A percentile compares a stretch with the other conserved stretches of the same genome.
phyloP scores from a whole-genome alignment of 2,329 filamentous ascomycete genomes.

The Meredithiella fracta region DNA sequence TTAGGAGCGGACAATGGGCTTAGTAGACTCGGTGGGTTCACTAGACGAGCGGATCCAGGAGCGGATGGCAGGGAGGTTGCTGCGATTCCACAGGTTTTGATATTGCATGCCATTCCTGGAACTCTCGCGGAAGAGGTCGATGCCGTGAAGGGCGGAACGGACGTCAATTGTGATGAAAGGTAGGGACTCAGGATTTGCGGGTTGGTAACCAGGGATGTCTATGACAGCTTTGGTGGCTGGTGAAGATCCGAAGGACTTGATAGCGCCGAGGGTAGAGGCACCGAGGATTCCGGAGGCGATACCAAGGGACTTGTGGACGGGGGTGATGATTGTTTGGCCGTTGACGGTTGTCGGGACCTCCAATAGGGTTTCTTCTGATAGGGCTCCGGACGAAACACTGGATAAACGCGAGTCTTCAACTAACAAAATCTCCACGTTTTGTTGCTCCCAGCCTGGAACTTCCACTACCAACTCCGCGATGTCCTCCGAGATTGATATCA shows the following conservation, averaged over 20 bases:
- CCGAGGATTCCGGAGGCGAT: constrained; percentile 58
- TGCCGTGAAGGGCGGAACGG: constrained; percentile 40
- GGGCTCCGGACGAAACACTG: constrained; percentile 18
- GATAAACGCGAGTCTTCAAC: constrained; percentile 31
- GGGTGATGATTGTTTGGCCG: constrained; percentile 31
- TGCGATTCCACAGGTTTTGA: constrained; percentile 57
- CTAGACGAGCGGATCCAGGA: constrained; percentile 44
- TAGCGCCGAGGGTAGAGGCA: constrained; percentile 35
- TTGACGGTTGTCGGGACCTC: constrained; percentile 24
- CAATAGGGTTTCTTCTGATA: constrained; percentile 48
- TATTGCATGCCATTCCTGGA: constrained; percentile 54
- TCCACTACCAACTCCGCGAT: constrained; percentile 42
- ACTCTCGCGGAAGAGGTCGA: constrained; percentile 52
- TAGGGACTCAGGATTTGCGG: constrained; percentile 22
- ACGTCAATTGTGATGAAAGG: constrained; percentile 47
- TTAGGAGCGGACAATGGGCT: constrained; percentile 49
- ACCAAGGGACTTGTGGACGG: constrained; percentile 68
- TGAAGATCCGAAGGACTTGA: constrained; percentile 25
- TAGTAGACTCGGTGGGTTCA: constrained; percentile 33
- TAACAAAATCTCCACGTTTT: constrained; percentile 48
- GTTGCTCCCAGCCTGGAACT: constrained; percentile 41
- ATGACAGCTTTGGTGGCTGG: constrained; percentile 38
- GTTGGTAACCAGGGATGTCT: constrained; percentile 33
- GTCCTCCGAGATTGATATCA: constrained; percentile 13
- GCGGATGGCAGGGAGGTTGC: constrained; percentile 47